phyloP scores from a whole-genome alignment of 805 yeast species.

The Candida hungchunana region DNA sequence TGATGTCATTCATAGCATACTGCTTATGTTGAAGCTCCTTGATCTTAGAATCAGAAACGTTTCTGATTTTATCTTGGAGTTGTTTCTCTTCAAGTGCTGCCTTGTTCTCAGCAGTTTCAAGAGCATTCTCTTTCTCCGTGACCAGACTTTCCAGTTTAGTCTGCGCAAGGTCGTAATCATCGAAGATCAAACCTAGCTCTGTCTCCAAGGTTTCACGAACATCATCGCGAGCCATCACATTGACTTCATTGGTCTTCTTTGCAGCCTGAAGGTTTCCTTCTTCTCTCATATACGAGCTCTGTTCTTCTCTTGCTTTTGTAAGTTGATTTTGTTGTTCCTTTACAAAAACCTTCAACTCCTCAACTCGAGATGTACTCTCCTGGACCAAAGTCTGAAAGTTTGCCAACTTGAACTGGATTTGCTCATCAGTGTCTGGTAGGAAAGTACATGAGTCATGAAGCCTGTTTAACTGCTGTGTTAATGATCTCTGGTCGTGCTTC shows the following conservation, averaged over 20 bases:
- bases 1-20: constrained; percentile 40
- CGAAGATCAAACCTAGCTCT: background rate
- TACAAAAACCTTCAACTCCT: constrained; percentile 23
- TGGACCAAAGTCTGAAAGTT: constrained; percentile 36
- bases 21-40: constrained; percentile 40
- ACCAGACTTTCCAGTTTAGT: constrained; percentile 1
- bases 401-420: constrained; percentile 35
- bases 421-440: constrained; percentile 40
- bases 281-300: constrained; percentile 37
- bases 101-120: constrained; percentile 11
- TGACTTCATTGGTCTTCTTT: constrained; percentile 31
- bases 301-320: constrained; percentile 28
- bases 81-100: constrained; percentile 16
- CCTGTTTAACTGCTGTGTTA: constrained; percentile 48
- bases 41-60: constrained; percentile 31
- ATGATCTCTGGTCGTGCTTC: constrained; percentile 40
- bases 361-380: constrained; percentile 29
- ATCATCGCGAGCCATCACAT: constrained; percentile 20
- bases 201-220: constrained; percentile 10
- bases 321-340: constrained; percentile 23
- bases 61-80: constrained; percentile 15
- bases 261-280: constrained; percentile 55
- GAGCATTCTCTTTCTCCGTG: constrained; percentile 5
- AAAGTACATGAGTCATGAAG: constrained; percentile 43
- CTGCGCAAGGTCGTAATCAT: constrained; percentile 5